These are phyloP conservation scores for Aureobasidium melanogenum DNA, from an alignment of 2,329 filamentous ascomycete species.

Conservation along the genomic window DNA sequence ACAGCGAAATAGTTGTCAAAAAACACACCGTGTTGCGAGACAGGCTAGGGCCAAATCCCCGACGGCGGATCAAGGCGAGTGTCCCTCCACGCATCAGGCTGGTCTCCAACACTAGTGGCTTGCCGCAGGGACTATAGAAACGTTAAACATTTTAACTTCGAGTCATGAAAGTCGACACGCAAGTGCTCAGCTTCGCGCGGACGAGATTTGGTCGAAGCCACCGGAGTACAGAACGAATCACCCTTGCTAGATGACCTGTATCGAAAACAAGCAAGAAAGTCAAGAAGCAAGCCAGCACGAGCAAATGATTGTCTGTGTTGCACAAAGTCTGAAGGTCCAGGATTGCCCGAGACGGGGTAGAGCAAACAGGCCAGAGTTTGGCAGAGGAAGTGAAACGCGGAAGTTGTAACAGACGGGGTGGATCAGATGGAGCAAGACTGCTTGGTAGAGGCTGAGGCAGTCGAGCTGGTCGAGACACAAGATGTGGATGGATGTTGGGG, in stretches of 20 bases:
- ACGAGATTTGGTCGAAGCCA: background rate
- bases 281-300: background rate
- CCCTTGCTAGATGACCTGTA: background rate
- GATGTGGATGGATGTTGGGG: background rate
- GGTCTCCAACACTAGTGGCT: background rate
- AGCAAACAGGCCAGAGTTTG: background rate
- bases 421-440: background rate
- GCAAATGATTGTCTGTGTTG: background rate
- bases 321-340: background rate
- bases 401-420: background rate
- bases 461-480: background rate
- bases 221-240: background rate
- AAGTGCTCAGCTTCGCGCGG: background rate
- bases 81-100: background rate
- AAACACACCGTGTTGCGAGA: background rate
- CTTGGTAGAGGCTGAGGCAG: background rate
- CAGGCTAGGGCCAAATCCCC: background rate
- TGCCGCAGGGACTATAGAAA: constrained; percentile 5
- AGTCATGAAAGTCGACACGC: background rate
- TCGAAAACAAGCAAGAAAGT: background rate
- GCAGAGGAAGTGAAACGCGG: background rate
- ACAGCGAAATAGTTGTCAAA: background rate
- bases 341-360: background rate
- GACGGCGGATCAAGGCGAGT: background rate
- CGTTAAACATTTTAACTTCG: constrained; percentile 1